Conservation (phyloP, 2,329 filamentous ascomycete genomes). For the Apiospora arundinis region DNA sequence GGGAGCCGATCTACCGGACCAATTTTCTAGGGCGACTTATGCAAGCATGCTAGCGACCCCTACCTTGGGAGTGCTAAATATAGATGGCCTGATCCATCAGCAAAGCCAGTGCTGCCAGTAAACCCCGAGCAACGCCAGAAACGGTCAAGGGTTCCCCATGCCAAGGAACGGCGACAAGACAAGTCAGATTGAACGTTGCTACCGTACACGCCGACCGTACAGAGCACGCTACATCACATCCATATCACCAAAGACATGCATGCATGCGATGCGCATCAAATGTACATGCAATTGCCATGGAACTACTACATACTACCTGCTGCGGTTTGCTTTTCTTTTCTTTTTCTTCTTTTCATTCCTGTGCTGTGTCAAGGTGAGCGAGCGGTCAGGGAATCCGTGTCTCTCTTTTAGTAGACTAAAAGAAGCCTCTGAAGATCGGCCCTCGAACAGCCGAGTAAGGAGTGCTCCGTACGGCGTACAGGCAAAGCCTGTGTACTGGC, state of each 20-base stretch:
- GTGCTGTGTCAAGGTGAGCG: background rate
- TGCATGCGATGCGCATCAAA: background rate
- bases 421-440: background rate
- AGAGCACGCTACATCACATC: too few relatives aligned
- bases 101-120: background rate
- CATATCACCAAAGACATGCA: background rate
- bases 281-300: background rate
- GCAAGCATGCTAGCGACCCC: slow-evolving; percentile 9
- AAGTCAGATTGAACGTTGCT: slow-evolving; percentile 16
- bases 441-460: background rate
- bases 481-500: background rate
- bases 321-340: background rate
- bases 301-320: background rate
- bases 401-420: background rate
- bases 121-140: slow-evolving; percentile 6
- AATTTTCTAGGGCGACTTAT: slow-evolving; percentile 17
- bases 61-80: background rate
- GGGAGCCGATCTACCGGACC: slow-evolving; percentile 15
- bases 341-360: background rate
- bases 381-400: background rate
- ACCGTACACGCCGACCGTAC: too few relatives aligned
- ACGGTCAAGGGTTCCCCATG: slow-evolving; percentile 16
- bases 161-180: slow-evolving; percentile 11
- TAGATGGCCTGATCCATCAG: background rate
- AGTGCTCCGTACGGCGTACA: background rate